These are phyloP conservation scores for Bocquillonia castaneifolia DNA, from an alignment of 441 rosid species.

Conservation along the genomic window DNA sequence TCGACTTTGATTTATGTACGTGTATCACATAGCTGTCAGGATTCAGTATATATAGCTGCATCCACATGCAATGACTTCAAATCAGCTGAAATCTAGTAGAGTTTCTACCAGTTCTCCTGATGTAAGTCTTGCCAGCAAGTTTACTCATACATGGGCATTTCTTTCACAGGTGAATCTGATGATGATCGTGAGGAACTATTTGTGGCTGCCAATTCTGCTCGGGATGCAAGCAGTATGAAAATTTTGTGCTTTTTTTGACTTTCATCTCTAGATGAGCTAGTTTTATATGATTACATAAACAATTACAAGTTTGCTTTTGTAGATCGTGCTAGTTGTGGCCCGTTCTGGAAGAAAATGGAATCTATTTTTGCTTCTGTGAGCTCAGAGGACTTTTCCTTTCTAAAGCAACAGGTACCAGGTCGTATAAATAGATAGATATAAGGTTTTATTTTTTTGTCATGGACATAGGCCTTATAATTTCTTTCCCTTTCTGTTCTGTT, in stretches of 20 bases:
- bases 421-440: constrained; percentile 8
- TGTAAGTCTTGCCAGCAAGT: constrained; percentile 8
- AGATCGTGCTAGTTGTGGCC: constrained; percentile 70
- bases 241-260: constrained; percentile 20
- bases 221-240: constrained; percentile 61
- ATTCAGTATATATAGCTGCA: background rate
- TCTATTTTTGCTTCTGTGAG: constrained; percentile 51
- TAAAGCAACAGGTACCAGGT: constrained; percentile 70
- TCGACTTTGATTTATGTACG: background rate
- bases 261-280: background rate
- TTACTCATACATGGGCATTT: constrained; percentile 9
- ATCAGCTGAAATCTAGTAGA: background rate
- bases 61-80: background rate
- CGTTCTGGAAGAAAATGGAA: constrained; percentile 90
- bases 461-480: constrained; percentile 15
- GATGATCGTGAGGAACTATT: constrained; percentile 81
- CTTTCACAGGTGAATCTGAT: constrained; percentile 72
- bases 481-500: constrained; percentile 15
- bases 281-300: background rate
- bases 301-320: constrained; percentile 23
- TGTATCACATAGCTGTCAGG: background rate
- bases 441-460: constrained; percentile 16
- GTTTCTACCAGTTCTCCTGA: constrained; percentile 4
- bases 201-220: constrained; percentile 80
- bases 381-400: constrained; percentile 57